Conservation (phyloP, 2,329 filamentous ascomycete genomes). For the Metarhizium robertsii region DNA sequence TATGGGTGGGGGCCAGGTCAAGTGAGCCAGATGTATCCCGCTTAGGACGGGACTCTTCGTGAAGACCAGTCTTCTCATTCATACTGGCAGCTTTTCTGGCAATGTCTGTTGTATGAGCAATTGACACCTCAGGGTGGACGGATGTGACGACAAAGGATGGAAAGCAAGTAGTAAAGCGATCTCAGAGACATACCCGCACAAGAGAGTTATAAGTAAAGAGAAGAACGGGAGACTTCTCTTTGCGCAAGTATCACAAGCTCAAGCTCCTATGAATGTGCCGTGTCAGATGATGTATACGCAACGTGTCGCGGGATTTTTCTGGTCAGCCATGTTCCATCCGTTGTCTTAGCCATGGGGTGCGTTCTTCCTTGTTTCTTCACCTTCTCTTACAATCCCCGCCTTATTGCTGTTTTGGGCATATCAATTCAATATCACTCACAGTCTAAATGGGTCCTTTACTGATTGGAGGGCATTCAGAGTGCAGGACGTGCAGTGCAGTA, state of each 20-base stretch:
- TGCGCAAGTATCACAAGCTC: neutral
- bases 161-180: neutral
- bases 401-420: neutral
- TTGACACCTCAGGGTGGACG: neutral
- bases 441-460: neutral
- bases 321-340: neutral
- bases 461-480: neutral
- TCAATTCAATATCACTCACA: neutral
- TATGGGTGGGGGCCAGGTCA: neutral
- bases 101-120: neutral
- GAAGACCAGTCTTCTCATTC: neutral
- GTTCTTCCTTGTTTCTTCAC: no score
- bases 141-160: no score
- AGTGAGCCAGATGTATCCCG: neutral
- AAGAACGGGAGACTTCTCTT: neutral
- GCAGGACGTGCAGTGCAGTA: neutral
- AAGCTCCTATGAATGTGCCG: neutral
- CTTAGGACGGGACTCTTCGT: neutral
- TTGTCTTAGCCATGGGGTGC: neutral
- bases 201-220: neutral
- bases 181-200: neutral
- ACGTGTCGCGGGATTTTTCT: neutral
- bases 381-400: no score
- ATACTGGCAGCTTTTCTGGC: neutral
- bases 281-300: conserved; percentile 1